These are phyloP conservation scores for Aquilaria yunnanensis DNA, from an alignment of 345 rosid genomes.

Conservation along the genomic window DNA sequence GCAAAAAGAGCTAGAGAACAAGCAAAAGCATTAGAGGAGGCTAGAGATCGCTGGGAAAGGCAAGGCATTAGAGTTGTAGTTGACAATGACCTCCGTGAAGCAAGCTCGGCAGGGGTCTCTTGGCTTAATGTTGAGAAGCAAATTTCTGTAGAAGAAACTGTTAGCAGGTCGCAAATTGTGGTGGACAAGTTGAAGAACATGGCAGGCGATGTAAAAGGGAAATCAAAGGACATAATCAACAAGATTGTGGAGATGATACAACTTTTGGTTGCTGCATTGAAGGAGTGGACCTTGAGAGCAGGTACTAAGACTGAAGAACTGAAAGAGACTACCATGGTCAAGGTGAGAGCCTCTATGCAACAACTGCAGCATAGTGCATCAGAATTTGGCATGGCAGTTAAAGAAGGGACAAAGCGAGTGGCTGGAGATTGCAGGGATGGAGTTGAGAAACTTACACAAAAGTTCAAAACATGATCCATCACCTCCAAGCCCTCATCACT, in stretches of 20 bases:
- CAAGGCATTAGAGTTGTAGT: constrained; percentile 79
- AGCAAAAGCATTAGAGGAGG: constrained; percentile 77
- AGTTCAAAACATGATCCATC: constrained; percentile 35
- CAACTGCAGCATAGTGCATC: constrained; percentile 50
- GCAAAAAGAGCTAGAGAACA: constrained; percentile 79
- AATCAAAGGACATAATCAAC: constrained; percentile 44
- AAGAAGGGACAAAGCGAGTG: constrained; percentile 51
- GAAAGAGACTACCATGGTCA: constrained; percentile 16
- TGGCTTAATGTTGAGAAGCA: constrained; percentile 61
- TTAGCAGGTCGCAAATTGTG: constrained; percentile 45
- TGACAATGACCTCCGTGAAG: constrained; percentile 64
- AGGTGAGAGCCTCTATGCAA: constrained; percentile 34
- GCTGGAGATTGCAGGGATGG: constrained; percentile 59
- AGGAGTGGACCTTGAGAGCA: constrained; percentile 30
- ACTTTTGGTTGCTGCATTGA: constrained; percentile 34
- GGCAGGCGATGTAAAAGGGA: constrained; percentile 42
- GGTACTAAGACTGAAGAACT: constrained; percentile 25
- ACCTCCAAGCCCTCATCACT: neutral
- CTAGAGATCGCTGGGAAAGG: constrained; percentile 86
- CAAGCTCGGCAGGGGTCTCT: constrained; percentile 43
- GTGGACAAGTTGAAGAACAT: constrained; percentile 53
- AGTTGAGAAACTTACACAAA: constrained; percentile 63
- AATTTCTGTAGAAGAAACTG: constrained; percentile 47
- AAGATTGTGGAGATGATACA: constrained; percentile 41
- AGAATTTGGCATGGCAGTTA: constrained; percentile 38